Evolutionary conservation across 768 basidiomycete genomes (phyloP).

Genomic region (Lactarius sanguifluus): DNA sequence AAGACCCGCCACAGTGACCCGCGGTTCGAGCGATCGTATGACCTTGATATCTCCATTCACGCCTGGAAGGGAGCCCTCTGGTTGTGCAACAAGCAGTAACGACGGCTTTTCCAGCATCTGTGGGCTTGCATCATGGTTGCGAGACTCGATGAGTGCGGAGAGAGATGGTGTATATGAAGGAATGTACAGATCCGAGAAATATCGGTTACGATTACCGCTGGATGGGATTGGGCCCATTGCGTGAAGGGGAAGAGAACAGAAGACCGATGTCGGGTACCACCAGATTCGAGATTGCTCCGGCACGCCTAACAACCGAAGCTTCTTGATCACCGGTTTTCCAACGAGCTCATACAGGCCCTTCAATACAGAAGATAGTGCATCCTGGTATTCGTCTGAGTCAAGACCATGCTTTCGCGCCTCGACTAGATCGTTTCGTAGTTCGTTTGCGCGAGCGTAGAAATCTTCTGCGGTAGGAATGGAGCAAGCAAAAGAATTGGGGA

Average conservation of each 20-base stretch:
- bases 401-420: neutral
- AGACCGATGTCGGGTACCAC: neutral
- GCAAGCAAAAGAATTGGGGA: neutral
- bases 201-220: neutral
- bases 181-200: conserved; percentile 16
- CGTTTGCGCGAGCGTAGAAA: neutral
- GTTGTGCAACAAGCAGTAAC: no score
- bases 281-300: conserved; percentile 13
- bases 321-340: neutral
- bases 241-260: conserved; percentile 15
- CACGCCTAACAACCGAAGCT: neutral
- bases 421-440: neutral
- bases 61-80: no score
- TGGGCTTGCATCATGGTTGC: no score
- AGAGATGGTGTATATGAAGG: conserved; percentile 6
- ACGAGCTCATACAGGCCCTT: conserved; percentile 3
- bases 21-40: no score
- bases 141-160: no score
- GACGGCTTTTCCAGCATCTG: no score
- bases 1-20: no score
- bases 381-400: neutral
- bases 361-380: neutral
- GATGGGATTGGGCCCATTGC: conserved; percentile 15
- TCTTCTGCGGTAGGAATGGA: neutral
- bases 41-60: no score